Percentiles rank a stretch among this genome's conserved stretches.
Evolutionary conservation across 208 protist species (phyloP).

Genomic region (Lotmaria passim): DNA sequence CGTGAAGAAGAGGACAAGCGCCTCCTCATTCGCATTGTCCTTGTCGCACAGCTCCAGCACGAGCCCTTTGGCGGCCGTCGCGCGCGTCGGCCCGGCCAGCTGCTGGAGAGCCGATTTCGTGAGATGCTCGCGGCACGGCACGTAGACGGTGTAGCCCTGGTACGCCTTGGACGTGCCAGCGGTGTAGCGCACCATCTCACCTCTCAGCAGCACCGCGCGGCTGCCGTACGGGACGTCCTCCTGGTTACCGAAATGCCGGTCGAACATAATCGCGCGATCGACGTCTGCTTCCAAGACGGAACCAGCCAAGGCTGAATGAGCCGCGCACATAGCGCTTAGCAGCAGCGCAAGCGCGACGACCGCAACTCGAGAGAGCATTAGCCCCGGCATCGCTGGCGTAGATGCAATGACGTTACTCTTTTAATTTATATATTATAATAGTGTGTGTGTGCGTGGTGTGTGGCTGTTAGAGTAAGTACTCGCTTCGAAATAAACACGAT

Average conservation of each 20-base stretch:
- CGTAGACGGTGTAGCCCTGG: constrained; percentile 53
- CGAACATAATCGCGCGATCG: constrained; percentile 62
- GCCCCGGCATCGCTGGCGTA: not conserved
- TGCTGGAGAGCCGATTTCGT: constrained; percentile 38
- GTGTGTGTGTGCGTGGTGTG: too few species aligned
- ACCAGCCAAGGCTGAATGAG: constrained; percentile 21
- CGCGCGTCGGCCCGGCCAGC: constrained; percentile 35
- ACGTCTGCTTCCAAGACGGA: constrained; percentile 41
- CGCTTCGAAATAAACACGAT: too few species aligned
- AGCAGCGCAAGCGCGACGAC: constrained; percentile 21
- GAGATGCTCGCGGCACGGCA: constrained; percentile 57
- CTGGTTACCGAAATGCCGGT: constrained; percentile 34
- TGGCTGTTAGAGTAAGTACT: too few species aligned
- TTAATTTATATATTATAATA: too few species aligned
- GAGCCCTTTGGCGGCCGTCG: constrained; percentile 40
- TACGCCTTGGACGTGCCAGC: constrained; percentile 27
- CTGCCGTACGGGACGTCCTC: constrained; percentile 44
- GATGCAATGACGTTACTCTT: too few species aligned
- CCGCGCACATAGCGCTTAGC: constrained; percentile 16
- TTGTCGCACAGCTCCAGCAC: constrained; percentile 54
- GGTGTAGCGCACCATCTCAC: constrained; percentile 46
- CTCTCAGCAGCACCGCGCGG: constrained; percentile 58
- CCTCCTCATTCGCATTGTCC: constrained; percentile 58
- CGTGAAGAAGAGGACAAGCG: constrained; percentile 46
- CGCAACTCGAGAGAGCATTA: not conserved